phyloP scores from a whole-genome alignment of 257 asterid genomes.

The Penstemon barbatus region DNA sequence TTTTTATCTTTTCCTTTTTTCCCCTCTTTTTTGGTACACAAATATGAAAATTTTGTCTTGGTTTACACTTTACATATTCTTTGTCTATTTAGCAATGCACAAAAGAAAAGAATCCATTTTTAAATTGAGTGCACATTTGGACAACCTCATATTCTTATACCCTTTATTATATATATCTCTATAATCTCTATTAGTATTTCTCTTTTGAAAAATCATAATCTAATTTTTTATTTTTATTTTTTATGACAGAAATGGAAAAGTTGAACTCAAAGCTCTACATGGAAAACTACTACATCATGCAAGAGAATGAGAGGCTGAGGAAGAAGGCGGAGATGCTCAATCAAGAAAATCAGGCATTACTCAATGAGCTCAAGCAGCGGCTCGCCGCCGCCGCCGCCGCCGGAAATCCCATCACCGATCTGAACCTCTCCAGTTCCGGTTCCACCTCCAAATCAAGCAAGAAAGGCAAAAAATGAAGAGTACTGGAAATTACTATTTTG shows the following conservation, averaged over 20 bases:
- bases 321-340: constrained; percentile 72
- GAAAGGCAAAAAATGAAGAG: constrained; percentile 45
- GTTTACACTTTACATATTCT: constrained; percentile 42
- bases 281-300: constrained; percentile 76
- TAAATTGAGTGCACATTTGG: constrained; percentile 52
- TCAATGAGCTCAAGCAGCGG: constrained; percentile 61
- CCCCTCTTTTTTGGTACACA: background rate
- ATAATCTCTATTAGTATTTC: no score
- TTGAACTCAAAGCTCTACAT: constrained; percentile 55
- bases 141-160: constrained; percentile 27
- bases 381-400: constrained; percentile 39
- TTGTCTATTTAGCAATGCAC: constrained; percentile 40
- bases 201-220: no score
- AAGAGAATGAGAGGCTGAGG: constrained; percentile 79
- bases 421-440: constrained; percentile 30
- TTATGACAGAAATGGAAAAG: no score
- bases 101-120: constrained; percentile 55
- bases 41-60: background rate
- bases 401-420: constrained; percentile 44
- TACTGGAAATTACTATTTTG: background rate
- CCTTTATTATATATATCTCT: background rate
- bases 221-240: no score
- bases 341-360: constrained; percentile 78
- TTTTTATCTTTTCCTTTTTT: background rate
- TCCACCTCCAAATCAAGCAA: constrained; percentile 49